Base-by-base conservation (phyloP, 805 yeast species). In the Yamadazyma tumulicola region DNA sequence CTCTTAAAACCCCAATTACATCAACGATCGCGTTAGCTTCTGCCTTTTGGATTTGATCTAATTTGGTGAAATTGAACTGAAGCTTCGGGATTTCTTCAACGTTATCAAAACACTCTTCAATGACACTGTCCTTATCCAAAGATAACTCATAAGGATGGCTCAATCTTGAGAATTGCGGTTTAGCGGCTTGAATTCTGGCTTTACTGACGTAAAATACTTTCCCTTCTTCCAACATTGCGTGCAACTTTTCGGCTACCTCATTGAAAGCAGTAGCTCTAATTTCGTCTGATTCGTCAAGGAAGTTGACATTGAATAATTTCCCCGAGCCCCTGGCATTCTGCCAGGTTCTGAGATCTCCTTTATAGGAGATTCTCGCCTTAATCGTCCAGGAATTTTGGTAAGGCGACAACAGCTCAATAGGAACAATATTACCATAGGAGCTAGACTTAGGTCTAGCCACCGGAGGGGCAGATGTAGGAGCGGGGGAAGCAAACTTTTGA, bases 261-360 rank as follows among this genome's bases (percentile, higher is more conserved):
- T 85, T 85, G 61, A 93, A 93, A 1, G 93, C 96, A 2, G 97
- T 88, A 8, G 96, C 97, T 52, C 93, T 75, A 48, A 93, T 93
- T 65, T 93, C 97, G 51, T 93, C 96, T 5, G 96, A 84, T 56
- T 93, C 95, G 56, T 93, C 98, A 38, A 91, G 64, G 39, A 93
- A 78, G 48, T 87, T 86, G 19, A 87, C 85, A 49, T 82, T 84
- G 67, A 93, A 88, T 40, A 93, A 72, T 58, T 85, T 85, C 36
- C 98, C 98, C 43, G 81, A 86, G 38, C 96, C 96, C 49, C 80
- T 75, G 42, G 77, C 81, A 49, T 85, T 87, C 34, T 85, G 77
- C 91, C 91, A 93, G 23, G 85, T 85, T 59, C 86, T 80, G 47
- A 91, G 72, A 42, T 87, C 96, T 37, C 91, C 79, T 59, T 91